Evolutionary conservation across 139 green algal species (phyloP), one percentile per base, ranked within the genome.

Genomic region (Coelastrella sp.): DNA sequence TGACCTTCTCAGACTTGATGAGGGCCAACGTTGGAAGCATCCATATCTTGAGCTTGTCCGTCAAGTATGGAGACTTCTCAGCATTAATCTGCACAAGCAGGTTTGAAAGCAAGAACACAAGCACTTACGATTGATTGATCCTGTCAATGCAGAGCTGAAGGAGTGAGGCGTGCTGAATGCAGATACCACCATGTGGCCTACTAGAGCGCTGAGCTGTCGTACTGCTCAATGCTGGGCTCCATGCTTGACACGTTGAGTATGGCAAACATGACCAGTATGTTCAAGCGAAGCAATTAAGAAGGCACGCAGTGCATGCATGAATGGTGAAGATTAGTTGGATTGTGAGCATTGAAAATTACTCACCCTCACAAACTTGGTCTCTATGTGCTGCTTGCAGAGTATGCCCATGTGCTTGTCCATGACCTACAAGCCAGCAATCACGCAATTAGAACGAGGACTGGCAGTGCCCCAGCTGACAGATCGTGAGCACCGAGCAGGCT

Each of bases 1-100:
- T 51, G 73, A 79, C 93, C 87, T 99, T 99, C 48, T 95, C 96
- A 62, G 96, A 90, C 75, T 94, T 95, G 53, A 99, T 93, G 13
- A 99, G 66, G 5, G 95, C 95, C 40, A 99, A 78, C 1, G 96
- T 99, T 38, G 96, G 96, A 53, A 99, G 91, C 95, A 99, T 98
- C 92, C 94, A 98, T 21, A 99, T 93, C 66, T 95, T 95, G 9
- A 98, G 80, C 74, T 89, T 90, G 23, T 98, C 96, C 34, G 91
- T 95, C 23, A 99, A 86, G 87, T 96, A 98, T 15, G 96, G 96
- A 41, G 90, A 91, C 92, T 99, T 99, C 89, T 99, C 97, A 50
- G 97, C 97, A 87, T 99, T 90, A 64, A 99, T 95, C 91, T 81
- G 72, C 72, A 60, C 4, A n/a, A n/a, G n/a, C n/a, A n/a, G n/a